phyloP scores from a whole-genome alignment of 75 land plant genomes.

The Cunninghamia lanceolata region DNA sequence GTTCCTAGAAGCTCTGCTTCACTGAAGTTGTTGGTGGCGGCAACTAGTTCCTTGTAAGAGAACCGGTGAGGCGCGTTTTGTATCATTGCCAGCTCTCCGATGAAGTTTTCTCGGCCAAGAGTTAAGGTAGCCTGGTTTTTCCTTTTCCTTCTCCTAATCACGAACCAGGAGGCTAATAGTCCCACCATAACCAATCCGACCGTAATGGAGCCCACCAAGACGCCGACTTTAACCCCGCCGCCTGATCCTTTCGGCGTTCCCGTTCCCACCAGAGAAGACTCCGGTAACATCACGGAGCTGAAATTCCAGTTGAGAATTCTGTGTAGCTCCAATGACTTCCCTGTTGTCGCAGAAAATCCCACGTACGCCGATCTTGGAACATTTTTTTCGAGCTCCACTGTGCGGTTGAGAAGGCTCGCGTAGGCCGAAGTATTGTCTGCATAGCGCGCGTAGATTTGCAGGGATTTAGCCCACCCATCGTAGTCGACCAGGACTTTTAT shows the following conservation, averaged over 20 bases:
- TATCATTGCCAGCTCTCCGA: background rate
- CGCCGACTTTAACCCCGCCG: background rate
- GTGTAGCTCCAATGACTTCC: background rate
- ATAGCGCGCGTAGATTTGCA: no score
- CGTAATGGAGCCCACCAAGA: no score
- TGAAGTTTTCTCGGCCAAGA: background rate
- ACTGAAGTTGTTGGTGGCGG: constrained; percentile 32
- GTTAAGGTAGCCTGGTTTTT: background rate
- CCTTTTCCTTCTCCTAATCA: background rate
- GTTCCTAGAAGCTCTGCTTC: constrained; percentile 28
- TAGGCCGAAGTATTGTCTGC: no score
- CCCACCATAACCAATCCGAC: background rate
- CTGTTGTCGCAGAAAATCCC: background rate
- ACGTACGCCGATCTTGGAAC: no score
- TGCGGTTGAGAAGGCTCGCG: no score
- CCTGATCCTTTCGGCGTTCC: background rate
- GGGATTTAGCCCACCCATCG: no score
- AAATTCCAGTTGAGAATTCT: background rate
- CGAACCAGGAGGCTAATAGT: background rate
- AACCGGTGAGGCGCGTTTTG: constrained; percentile 16
- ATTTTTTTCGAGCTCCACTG: no score
- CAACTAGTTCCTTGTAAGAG: constrained; percentile 18
- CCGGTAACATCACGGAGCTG: background rate
- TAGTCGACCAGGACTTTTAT: no score
- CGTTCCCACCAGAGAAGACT: background rate